These are phyloP conservation scores for Hyparrhenia diplandra DNA, from an alignment of 176 grass and related monocot genomes.

Conservation along the genomic window DNA sequence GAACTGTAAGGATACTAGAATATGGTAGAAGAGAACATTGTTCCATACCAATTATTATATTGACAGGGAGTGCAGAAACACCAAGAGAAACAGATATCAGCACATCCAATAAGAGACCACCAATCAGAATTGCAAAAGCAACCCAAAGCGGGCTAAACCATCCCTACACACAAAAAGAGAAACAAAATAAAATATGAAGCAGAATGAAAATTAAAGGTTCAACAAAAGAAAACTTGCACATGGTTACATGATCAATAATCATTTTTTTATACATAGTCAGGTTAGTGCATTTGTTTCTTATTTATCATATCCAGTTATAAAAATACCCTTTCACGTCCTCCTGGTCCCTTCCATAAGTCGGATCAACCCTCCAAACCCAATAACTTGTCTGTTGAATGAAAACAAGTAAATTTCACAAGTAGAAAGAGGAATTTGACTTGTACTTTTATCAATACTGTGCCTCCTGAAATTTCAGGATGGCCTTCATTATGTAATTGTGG, in stretches of 20 bases:
- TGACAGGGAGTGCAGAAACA: conserved; percentile 89
- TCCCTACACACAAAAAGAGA: conserved; percentile 49
- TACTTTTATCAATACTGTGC: conserved; percentile 19
- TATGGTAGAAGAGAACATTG: conserved; percentile 5
- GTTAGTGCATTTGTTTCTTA: conserved; percentile 35
- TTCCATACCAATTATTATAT: conserved; percentile 91
- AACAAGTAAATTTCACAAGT: conserved; percentile 57
- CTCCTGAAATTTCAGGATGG: conserved; percentile 30
- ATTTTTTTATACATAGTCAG: conserved; percentile 16
- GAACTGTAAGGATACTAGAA: conserved; percentile 13
- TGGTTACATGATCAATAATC: conserved; percentile 20
- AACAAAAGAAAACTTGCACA: conserved; percentile 22
- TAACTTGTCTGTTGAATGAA: conserved; percentile 90
- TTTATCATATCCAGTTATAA: conserved; percentile 43
- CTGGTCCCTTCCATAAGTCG: conserved; percentile 73
- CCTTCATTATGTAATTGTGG: conserved; percentile 15
- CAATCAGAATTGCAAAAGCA: conserved; percentile 97
- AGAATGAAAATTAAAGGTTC: conserved; percentile 24
- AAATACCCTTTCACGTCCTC: conserved; percentile 88
- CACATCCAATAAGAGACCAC: conserved; percentile 93
- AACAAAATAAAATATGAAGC: conserved; percentile 33
- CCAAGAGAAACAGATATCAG: conserved; percentile 98
- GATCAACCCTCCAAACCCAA: conserved; percentile 98
- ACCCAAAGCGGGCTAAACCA: conserved; percentile 98
- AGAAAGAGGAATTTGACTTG: conserved; percentile 33